Evolutionary conservation across 129 eudicot genomes (phyloP), one percentile per base, ranked within the genome.

Genomic region (Centella asiatica): DNA sequence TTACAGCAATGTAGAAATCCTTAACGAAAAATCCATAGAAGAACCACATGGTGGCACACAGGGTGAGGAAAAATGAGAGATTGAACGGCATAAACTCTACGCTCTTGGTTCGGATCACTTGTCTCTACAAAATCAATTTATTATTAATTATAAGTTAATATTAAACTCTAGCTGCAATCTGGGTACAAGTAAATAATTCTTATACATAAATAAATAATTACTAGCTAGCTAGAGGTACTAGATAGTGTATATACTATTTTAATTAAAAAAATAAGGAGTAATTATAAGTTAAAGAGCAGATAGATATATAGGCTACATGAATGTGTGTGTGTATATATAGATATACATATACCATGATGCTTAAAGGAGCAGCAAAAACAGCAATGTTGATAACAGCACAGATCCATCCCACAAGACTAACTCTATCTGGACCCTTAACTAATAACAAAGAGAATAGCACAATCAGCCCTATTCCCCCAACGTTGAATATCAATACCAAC

Each of bases 291-390:
- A n/a, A n/a, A n/a, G n/a, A n/a, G n/a, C n/a, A n/a, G n/a, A n/a
- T n/a, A n/a, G n/a, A n/a, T n/a, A n/a, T n/a, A n/a, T n/a, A n/a
- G n/a, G n/a, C n/a, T n/a, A 42, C 15, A 42, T 37, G n/a, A 42
- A 42, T 42, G 18, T 15, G 2, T 4, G 3, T 42, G 3, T 6
- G 3, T 3, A 6, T 42, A 42, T 11, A n/a, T 42, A 42, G 47
- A n/a, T 15, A 42, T 4, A 14, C 12, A 42, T n/a, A 12, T 71
- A 87, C 95, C 90, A 87, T 87, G 74, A 87, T 70, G 73, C 85
- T 79, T 49, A 80, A 65, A 69, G 88, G 89, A 55, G 95, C 88
- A 19, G 90, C 90, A 62, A 83, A 87, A 39, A 87, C 95, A 15
- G 83, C 79, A 3, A 83, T 55, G 40, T 75, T 83, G 62, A 82